Evolutionary conservation across 768 basidiomycete species (phyloP), one percentile per base, ranked within the genome.

Genomic region (Tylopilus rubrobrunneus): DNA sequence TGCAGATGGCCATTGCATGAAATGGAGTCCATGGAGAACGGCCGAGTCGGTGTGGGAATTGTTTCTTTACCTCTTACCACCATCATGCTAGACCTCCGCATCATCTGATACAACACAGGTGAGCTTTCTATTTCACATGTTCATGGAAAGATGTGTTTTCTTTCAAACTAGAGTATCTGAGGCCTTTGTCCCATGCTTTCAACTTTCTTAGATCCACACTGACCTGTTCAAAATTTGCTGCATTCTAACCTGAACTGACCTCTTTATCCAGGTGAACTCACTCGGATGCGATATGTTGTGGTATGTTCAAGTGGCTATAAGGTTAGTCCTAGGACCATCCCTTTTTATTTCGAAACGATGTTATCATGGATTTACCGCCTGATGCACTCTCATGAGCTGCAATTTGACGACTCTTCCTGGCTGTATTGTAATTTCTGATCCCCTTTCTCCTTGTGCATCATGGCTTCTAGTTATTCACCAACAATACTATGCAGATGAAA

Each of bases 1-100:
- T 90, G 72, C 91, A 94, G 57, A 93, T 82, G 17, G 89, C 85
- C 89, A 92, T 91, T 12, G n/a, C 10, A 25, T 27, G 17, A 4
- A 7, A 5, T 29, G 14, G 7, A 7, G 33, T 14, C 25, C 49
- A 44, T 52, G 4, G 15, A 34, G 19, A 19, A 31, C 31, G 7
- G 8, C 31, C 31, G 14, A 33, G 48, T 23, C 7, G 8, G 33
- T 31, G 58, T 59, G 59, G 1, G 59, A 59, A 57, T 31, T 17
- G 17, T 17, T 45, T 1, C 5, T 11, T 15, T 15, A 6, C 4
- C 19, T 31, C 21, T 6, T 39, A 7, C 15, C 37, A 17, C n/a
- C 15, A 39, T 15, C 34, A 36, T 36, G 34, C 34, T 14, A 12
- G 14, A 36, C 34, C 19, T 31, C 31, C 7, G 7, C 31, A 31